These are phyloP conservation scores for Schizophyllum commune DNA, from an alignment of 1,284 basidiomycete genomes.

Conservation along the genomic window DNA sequence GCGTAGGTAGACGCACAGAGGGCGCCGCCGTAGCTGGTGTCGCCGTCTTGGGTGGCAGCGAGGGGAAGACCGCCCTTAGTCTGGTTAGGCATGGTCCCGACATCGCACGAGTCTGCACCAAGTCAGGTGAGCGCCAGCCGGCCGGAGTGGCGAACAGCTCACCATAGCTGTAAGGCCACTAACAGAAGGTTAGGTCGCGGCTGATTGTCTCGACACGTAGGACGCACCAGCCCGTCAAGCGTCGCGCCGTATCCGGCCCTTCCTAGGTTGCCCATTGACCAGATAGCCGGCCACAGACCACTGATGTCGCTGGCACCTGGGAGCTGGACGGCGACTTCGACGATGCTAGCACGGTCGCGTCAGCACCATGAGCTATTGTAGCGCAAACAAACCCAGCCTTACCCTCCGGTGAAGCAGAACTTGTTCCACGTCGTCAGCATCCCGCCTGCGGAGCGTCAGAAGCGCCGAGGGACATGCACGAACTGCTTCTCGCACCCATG, in stretches of 20 bases:
- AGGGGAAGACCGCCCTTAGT: slow-evolving; percentile 45
- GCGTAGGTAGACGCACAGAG: not conserved
- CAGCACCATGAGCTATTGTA: not conserved
- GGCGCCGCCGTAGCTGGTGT: not conserved
- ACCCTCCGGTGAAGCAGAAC: slow-evolving; percentile 89
- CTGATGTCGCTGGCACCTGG: slow-evolving; percentile 51
- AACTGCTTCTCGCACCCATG: no score
- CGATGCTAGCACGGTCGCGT: slow-evolving; percentile 36
- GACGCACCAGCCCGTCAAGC: slow-evolving; percentile 2
- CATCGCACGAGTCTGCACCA: slow-evolving; percentile 69
- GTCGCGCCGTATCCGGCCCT: slow-evolving; percentile 37
- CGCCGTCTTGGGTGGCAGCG: slow-evolving; percentile 20
- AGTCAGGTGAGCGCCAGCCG: no score
- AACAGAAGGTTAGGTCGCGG: not conserved
- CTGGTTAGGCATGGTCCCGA: slow-evolving; percentile 80
- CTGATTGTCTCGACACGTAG: not conserved
- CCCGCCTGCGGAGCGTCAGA: no score
- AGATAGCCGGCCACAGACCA: slow-evolving; percentile 30
- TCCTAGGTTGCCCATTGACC: slow-evolving; percentile 74
- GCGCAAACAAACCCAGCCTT: slow-evolving; percentile 40
- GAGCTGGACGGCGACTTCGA: slow-evolving; percentile 53
- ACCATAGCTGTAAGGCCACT: not conserved
- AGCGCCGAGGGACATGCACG: no score
- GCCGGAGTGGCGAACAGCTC: no score
- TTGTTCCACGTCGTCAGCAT: slow-evolving; percentile 56